A percentile compares a stretch with the other conserved stretches of the same genome.
Conservation (phyloP, 805 yeast species). For the Vanderwaltozyma verrucispora region DNA sequence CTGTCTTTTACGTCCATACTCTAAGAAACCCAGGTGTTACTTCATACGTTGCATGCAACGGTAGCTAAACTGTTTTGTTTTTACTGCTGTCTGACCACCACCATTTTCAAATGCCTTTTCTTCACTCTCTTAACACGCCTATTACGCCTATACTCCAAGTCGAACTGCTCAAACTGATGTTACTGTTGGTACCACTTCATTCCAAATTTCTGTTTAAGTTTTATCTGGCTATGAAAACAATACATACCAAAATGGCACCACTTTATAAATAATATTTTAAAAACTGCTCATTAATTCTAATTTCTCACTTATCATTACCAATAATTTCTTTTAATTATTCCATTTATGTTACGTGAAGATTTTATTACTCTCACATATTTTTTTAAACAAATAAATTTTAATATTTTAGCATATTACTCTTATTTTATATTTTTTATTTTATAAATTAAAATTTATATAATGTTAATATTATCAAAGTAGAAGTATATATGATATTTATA, state of each 20-base stretch:
- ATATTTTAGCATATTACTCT: no score
- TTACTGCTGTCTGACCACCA: background rate
- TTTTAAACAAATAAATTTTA: no score
- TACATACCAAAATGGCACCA: slow-evolving; percentile 1
- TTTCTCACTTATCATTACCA: no score
- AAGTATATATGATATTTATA: no score
- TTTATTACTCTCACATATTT: no score
- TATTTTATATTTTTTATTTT: no score
- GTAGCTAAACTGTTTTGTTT: background rate
- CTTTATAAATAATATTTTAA: background rate
- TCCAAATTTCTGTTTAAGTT: slow-evolving; percentile 1
- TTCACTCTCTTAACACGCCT: background rate
- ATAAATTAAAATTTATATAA: no score
- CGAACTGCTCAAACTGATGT: slow-evolving; percentile 1
- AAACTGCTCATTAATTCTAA: no score
- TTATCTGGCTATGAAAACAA: slow-evolving; percentile 1
- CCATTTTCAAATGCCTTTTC: slow-evolving; percentile 1
- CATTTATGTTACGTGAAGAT: no score
- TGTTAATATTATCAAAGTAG: no score
- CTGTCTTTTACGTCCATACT: slow-evolving; percentile 4
- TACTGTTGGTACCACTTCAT: background rate
- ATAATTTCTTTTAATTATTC: no score
- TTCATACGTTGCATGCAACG: slow-evolving; percentile 1
- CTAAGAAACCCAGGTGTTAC: slow-evolving; percentile 4
- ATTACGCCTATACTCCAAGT: slow-evolving; percentile 3